Conservation (phyloP, 768 basidiomycete species). For the Tubosaeta sp. region DNA sequence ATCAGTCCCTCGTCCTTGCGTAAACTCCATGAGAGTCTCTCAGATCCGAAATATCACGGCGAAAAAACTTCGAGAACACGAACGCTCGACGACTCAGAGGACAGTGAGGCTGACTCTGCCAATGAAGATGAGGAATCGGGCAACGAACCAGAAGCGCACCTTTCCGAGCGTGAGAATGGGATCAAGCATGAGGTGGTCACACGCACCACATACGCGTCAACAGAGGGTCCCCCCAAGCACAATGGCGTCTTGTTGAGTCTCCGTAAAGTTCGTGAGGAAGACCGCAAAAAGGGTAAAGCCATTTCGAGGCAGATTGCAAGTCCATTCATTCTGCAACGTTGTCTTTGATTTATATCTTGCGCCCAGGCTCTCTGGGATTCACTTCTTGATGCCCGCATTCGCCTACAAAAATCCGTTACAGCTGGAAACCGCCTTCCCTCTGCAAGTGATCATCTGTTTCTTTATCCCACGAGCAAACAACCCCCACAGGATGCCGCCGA, state of each 20-base stretch:
- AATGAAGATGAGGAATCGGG: conserved; percentile 15
- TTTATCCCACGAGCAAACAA: conserved; percentile 26
- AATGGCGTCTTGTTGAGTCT: conserved; percentile 47
- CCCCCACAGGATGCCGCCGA: conserved; percentile 25
- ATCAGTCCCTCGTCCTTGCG: conserved; percentile 67
- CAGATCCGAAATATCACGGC: conserved; percentile 79
- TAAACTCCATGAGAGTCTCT: conserved; percentile 56
- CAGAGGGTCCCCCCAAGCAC: conserved; percentile 4
- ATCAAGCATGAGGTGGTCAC: conserved; percentile 8
- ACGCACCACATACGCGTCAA: conserved; percentile 15
- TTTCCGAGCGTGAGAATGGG: conserved; percentile 11
- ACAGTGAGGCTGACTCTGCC: conserved; percentile 6
- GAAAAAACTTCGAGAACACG: conserved; percentile 58
- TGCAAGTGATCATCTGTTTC: conserved; percentile 37
- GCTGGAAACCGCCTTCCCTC: conserved; percentile 63
- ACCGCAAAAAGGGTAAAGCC: conserved; percentile 78
- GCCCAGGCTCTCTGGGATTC: conserved; percentile 78
- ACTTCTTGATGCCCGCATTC: conserved; percentile 87
- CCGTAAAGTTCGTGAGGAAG: conserved; percentile 58
- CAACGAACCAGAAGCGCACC: conserved; percentile 11
- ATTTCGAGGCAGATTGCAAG: conserved; percentile 80
- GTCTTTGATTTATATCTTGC: conserved; percentile 4
- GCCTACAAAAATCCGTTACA: conserved; percentile 74
- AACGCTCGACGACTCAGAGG: conserved; percentile 38
- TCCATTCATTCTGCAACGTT: conserved; percentile 12